A percentile compares a stretch with the other conserved stretches of the same genome.
These are phyloP conservation scores for Hemileccinum impolitum DNA, from an alignment of 768 basidiomycete genomes.

Conservation along the genomic window DNA sequence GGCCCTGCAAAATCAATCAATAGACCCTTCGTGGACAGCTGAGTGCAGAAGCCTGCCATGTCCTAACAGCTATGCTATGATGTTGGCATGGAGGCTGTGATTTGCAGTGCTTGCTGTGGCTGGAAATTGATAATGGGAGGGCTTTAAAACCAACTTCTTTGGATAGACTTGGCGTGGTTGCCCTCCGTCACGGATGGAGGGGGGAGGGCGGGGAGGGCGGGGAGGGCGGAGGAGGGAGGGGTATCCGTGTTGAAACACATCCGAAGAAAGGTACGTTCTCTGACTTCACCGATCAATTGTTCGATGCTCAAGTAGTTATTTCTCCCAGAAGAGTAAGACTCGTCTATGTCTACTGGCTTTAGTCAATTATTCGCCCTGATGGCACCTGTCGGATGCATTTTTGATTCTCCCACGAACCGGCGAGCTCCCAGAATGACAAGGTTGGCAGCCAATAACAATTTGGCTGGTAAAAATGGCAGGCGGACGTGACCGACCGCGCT, in stretches of 20 bases:
- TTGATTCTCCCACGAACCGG: constrained; percentile 11
- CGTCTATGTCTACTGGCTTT: not conserved
- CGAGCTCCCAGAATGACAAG: not conserved
- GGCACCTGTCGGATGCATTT: too few species aligned
- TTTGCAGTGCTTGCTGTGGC: constrained; percentile 19
- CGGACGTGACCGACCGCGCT: not conserved
- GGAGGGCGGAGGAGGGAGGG: too few species aligned
- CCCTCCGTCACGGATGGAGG: not conserved
- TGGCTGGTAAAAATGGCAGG: constrained; percentile 1
- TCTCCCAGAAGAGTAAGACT: not conserved
- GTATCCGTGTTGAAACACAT: not conserved
- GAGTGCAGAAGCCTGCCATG: too few species aligned
- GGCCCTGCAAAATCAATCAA: too few species aligned
- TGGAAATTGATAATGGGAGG: not conserved
- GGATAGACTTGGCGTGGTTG: not conserved
- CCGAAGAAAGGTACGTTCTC: constrained; percentile 4
- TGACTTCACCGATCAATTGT: not conserved
- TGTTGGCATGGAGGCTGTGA: constrained; percentile 9
- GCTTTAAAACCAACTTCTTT: not conserved
- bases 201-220: not conserved
- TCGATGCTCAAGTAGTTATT: not conserved
- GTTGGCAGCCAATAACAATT: constrained; percentile 2
- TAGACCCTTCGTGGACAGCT: too few species aligned
- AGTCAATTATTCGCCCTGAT: not conserved
- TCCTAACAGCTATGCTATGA: too few species aligned